phyloP scores from a whole-genome alignment of 176 grass and related monocot genomes.

The Panicum miliaceum region DNA sequence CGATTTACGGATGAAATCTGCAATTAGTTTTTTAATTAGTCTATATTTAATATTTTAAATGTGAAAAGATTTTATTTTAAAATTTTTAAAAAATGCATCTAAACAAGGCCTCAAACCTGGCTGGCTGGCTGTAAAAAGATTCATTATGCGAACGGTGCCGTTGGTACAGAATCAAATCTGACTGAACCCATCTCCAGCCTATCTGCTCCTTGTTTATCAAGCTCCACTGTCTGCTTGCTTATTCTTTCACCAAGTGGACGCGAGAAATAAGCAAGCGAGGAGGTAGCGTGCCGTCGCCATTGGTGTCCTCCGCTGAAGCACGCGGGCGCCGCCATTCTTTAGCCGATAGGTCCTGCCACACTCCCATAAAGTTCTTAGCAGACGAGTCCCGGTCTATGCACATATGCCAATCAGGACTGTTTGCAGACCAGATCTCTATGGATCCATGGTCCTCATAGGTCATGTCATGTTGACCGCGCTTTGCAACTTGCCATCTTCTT shows the following conservation, averaged over 20 bases:
- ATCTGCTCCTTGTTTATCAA: neutral
- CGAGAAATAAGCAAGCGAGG: neutral
- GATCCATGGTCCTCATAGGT: neutral
- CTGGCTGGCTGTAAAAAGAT: neutral
- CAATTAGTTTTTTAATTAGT: no score
- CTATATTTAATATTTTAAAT: no score
- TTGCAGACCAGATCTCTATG: neutral
- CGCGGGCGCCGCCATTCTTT: neutral
- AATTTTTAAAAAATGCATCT: no score
- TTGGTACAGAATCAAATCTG: neutral
- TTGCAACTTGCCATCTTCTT: neutral
- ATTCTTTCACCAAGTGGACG: constrained; percentile 5
- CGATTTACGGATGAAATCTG: no score
- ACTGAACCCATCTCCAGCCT: constrained; percentile 9
- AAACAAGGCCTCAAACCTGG: no score
- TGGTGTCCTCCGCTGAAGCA: neutral
- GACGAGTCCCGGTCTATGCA: neutral
- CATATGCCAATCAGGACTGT: neutral
- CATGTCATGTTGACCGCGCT: neutral
- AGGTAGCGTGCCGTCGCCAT: neutral
- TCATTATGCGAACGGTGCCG: neutral
- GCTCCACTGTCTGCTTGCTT: neutral
- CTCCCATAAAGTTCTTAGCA: neutral
- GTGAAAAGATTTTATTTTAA: no score
- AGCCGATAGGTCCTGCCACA: neutral